Evolutionary conservation across 1,284 basidiomycete genomes (phyloP).

Genomic region (Trametes polyzona): DNA sequence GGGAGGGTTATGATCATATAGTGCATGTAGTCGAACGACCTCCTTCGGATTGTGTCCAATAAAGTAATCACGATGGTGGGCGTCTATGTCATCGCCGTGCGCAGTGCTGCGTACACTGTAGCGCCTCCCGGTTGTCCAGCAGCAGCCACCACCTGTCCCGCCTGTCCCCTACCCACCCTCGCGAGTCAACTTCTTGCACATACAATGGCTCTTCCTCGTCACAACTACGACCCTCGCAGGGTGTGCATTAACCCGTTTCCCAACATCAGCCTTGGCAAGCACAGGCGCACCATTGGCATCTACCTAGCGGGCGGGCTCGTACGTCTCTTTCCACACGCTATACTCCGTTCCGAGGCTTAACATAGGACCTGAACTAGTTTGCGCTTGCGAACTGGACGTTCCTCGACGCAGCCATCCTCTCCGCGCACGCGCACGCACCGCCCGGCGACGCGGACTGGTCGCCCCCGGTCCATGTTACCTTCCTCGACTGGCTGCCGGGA

Average conservation of each 20-base stretch:
- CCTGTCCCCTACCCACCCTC: neutral
- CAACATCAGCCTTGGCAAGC: constrained; percentile 61
- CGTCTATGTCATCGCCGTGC: neutral
- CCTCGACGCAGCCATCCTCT: constrained; percentile 91
- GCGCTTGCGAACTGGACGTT: constrained; percentile 96
- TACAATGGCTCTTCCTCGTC: constrained; percentile 67
- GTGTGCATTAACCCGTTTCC: constrained; percentile 82
- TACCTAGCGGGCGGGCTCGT: constrained; percentile 92
- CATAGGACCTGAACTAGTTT: constrained; percentile 58
- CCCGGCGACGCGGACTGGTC: constrained; percentile 70
- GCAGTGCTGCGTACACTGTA: neutral
- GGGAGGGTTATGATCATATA: no score
- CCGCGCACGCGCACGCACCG: constrained; percentile 78
- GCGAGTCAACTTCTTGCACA: no score
- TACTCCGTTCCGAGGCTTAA: no score
- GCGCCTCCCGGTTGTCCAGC: no score
- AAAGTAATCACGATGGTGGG: no score
- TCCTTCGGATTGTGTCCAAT: no score
- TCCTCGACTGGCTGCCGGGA: constrained; percentile 96
- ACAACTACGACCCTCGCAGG: constrained; percentile 87
- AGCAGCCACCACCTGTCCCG: neutral
- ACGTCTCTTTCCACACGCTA: constrained; percentile 41
- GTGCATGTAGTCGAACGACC: no score
- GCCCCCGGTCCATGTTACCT: constrained; percentile 85
- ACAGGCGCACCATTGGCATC: constrained; percentile 84